phyloP scores from a whole-genome alignment of 2,329 filamentous ascomycete genomes.

The Microcera coccophila region DNA sequence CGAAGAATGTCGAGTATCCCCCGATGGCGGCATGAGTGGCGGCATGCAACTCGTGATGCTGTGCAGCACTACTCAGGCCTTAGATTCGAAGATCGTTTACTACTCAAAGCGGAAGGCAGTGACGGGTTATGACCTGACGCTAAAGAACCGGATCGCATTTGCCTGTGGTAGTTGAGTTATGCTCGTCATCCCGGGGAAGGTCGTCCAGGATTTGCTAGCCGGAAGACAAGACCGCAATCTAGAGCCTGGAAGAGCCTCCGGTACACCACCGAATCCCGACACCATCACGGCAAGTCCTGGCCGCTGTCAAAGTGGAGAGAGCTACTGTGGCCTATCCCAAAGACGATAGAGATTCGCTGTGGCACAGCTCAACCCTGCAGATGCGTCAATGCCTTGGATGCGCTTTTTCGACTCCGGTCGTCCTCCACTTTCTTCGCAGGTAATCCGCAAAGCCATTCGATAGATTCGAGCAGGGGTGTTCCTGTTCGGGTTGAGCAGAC shows the following conservation, averaged over 20 bases:
- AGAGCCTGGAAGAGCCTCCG: background rate
- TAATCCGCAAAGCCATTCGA: slow-evolving; percentile 21
- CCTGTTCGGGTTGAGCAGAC: slow-evolving; percentile 12
- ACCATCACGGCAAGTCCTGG: no score
- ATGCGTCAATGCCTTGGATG: slow-evolving; percentile 41
- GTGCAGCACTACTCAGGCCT: slow-evolving; percentile 13
- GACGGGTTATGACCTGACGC: background rate
- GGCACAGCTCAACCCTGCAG: slow-evolving; percentile 29
- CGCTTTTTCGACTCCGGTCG: slow-evolving; percentile 24
- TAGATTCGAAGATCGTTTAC: background rate
- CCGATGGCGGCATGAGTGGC: slow-evolving; percentile 19
- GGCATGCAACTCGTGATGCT: slow-evolving; percentile 26
- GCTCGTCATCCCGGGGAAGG: slow-evolving; percentile 18
- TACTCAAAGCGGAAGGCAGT: background rate
- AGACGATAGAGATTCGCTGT: slow-evolving; percentile 5
- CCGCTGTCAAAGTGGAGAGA: no score
- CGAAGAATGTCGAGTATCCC: slow-evolving; percentile 15
- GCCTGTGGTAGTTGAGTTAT: slow-evolving; percentile 12
- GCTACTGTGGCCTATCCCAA: background rate
- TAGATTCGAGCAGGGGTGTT: slow-evolving; percentile 15
- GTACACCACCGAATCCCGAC: no score
- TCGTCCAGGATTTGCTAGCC: slow-evolving; percentile 3
- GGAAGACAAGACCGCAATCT: background rate
- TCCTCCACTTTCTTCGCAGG: slow-evolving; percentile 9
- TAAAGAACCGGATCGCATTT: slow-evolving; percentile 4